phyloP scores from a whole-genome alignment of 352 stramenopile species.

The Saprolegnia parasitica region DNA sequence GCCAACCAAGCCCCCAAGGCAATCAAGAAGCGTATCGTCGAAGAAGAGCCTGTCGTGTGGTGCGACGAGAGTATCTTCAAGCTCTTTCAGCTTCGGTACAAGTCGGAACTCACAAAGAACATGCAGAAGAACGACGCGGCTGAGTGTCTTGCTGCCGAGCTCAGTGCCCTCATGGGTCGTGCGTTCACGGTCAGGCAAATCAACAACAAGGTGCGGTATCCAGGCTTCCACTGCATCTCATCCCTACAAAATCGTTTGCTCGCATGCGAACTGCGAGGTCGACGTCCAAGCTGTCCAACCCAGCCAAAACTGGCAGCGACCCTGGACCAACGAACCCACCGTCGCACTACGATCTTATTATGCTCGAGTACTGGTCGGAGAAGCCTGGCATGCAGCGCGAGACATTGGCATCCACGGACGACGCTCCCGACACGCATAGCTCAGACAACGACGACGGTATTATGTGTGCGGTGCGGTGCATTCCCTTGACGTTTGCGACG shows the following conservation, averaged over 20 bases:
- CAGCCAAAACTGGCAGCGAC: conserved; percentile 5
- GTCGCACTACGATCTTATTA: background rate
- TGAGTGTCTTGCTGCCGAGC: background rate
- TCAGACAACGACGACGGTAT: background rate
- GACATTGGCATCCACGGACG: conserved; percentile 12
- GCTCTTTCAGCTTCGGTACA: conserved; percentile 2
- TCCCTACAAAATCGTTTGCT: background rate
- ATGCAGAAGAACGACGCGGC: background rate
- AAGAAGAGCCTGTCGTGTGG: background rate
- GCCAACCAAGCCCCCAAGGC: background rate
- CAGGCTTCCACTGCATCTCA: background rate
- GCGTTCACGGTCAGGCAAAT: conserved; percentile 7
- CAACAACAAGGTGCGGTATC: background rate
- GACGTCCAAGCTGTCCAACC: background rate
- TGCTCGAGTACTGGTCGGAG: conserved; percentile 12
- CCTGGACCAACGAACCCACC: background rate
- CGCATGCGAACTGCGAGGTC: background rate
- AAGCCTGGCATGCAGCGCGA: background rate
- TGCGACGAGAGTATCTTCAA: background rate
- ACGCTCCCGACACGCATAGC: background rate
- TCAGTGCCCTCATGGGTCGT: background rate
- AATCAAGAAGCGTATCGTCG: background rate
- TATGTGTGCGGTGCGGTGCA: background rate
- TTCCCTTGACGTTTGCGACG: background rate
- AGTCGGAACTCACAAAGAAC: background rate